phyloP scores from a whole-genome alignment of 1,139 yeast genomes.

The Barnettozyma hawaiiensis region DNA sequence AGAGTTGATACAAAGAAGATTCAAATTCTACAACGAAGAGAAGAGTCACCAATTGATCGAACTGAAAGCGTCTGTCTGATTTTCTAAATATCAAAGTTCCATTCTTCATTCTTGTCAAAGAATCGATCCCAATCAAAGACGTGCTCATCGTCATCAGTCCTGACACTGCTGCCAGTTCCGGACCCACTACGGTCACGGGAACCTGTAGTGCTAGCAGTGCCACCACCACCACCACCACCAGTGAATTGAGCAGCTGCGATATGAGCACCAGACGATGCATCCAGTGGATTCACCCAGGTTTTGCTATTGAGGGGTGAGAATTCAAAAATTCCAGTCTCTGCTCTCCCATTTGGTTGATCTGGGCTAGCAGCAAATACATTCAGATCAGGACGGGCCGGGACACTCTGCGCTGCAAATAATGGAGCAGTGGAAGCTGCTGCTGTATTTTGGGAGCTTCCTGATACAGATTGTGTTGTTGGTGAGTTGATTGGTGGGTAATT shows the following conservation, averaged over 20 bases:
- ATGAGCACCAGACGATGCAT: not conserved
- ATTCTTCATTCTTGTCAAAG: conserved; percentile 13
- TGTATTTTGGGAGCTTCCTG: not conserved
- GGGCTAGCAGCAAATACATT: not conserved
- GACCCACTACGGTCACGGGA: conserved; percentile 6
- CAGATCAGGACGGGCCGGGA: not conserved
- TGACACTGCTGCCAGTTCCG: conserved; percentile 8
- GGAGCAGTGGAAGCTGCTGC: not conserved
- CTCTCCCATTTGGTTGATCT: not conserved
- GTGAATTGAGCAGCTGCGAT: not conserved
- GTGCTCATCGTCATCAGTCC: conserved; percentile 15
- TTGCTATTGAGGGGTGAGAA: conserved; percentile 1
- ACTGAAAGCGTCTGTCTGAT: too few species aligned
- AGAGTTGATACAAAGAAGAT: too few species aligned
- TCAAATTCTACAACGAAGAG: too few species aligned
- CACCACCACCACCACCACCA: not conserved
- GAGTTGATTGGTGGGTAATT: not conserved
- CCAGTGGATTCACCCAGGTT: conserved; percentile 8
- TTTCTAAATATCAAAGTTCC: conserved; percentile 7
- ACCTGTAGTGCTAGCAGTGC: too few species aligned
- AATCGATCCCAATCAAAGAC: conserved; percentile 18
- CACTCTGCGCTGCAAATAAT: not conserved
- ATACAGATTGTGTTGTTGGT: not conserved
- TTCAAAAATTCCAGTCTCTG: not conserved
- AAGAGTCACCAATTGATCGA: too few species aligned